A percentile compares a stretch with the other conserved stretches of the same genome.
Conservation (phyloP, 2,329 filamentous ascomycete genomes). For the Nannizziopsis arthrosporioides region DNA sequence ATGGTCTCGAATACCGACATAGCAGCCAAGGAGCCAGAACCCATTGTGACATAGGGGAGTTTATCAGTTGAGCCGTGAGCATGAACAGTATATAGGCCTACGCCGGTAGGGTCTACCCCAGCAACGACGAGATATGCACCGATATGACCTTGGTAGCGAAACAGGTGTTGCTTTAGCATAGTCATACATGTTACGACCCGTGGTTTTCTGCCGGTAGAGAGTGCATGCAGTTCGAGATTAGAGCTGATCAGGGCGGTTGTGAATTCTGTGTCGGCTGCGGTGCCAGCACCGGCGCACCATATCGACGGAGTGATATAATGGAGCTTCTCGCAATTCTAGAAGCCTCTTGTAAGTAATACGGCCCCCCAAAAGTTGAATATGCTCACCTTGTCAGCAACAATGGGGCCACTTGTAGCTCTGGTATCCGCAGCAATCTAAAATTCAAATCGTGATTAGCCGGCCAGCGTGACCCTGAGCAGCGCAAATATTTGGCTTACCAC, state of each 20-base stretch:
- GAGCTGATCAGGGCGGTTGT: slow-evolving; percentile 97
- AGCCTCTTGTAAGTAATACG: not conserved
- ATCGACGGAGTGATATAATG: slow-evolving; percentile 98
- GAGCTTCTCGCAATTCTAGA: slow-evolving; percentile 93
- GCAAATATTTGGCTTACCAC: slow-evolving; percentile 52
- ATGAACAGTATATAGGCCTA: slow-evolving; percentile 94
- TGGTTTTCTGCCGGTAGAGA: slow-evolving; percentile 91
- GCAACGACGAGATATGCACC: slow-evolving; percentile 96
- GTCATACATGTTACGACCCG: slow-evolving; percentile 99
- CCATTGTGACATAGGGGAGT: slow-evolving; percentile 98
- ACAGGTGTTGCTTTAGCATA: slow-evolving; percentile 97
- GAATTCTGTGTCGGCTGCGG: slow-evolving; percentile 96
- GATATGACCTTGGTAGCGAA: slow-evolving; percentile 95
- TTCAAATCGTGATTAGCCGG: slow-evolving; percentile 18
- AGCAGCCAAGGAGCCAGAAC: slow-evolving; percentile 84
- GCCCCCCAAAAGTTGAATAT: not conserved
- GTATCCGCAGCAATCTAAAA: slow-evolving; percentile 89
- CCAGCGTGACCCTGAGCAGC: slow-evolving; percentile 7
- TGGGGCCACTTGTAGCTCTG: slow-evolving; percentile 89
- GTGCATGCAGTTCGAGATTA: slow-evolving; percentile 91
- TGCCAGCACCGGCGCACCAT: slow-evolving; percentile 97
- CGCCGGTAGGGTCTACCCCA: slow-evolving; percentile 88
- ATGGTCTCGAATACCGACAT: slow-evolving; percentile 97
- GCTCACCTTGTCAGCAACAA: slow-evolving; percentile 87
- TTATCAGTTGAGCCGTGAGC: slow-evolving; percentile 98